These are phyloP conservation scores for Saxophila tyrrhenica DNA, from an alignment of 495 filamentous ascomycete species.

Conservation along the genomic window DNA sequence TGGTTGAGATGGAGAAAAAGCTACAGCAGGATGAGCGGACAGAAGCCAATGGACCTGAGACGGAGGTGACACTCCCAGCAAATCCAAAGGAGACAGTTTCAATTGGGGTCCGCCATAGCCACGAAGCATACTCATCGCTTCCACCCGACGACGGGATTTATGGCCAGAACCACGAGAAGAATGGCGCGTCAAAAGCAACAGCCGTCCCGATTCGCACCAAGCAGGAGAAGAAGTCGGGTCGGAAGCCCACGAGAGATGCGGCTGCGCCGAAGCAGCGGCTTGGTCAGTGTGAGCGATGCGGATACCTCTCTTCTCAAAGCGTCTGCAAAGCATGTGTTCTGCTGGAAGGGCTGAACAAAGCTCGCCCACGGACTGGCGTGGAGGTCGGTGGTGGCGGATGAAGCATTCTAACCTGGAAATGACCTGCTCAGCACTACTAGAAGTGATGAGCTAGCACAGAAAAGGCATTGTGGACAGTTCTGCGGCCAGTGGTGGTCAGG, in stretches of 20 bases:
- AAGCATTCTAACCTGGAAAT: neutral
- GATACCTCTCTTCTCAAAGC: constrained; percentile 91
- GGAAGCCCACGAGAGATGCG: constrained; percentile 24
- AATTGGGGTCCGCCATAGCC: constrained; percentile 5
- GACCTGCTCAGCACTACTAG: too few relatives aligned
- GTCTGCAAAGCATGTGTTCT: constrained; percentile 90
- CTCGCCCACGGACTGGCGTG: constrained; percentile 62
- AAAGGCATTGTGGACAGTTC: too few relatives aligned
- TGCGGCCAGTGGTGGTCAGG: too few relatives aligned
- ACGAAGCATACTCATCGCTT: constrained; percentile 1
- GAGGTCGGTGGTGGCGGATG: constrained; percentile 33
- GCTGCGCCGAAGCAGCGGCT: constrained; percentile 51
- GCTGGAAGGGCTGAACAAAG: constrained; percentile 86
- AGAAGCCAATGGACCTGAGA: constrained; percentile 45
- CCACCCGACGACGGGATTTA: neutral
- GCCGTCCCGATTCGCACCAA: constrained; percentile 11
- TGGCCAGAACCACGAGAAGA: constrained; percentile 12
- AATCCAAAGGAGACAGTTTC: constrained; percentile 4
- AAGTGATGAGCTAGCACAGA: too few relatives aligned
- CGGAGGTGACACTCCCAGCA: constrained; percentile 48
- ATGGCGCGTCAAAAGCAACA: neutral
- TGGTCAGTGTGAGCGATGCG: constrained; percentile 74
- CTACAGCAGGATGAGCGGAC: constrained; percentile 58
- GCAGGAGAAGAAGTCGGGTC: constrained; percentile 11
- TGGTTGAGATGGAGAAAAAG: constrained; percentile 84